Conservation (phyloP, 1,139 yeast species). For the Nakaseomyces sp. region DNA sequence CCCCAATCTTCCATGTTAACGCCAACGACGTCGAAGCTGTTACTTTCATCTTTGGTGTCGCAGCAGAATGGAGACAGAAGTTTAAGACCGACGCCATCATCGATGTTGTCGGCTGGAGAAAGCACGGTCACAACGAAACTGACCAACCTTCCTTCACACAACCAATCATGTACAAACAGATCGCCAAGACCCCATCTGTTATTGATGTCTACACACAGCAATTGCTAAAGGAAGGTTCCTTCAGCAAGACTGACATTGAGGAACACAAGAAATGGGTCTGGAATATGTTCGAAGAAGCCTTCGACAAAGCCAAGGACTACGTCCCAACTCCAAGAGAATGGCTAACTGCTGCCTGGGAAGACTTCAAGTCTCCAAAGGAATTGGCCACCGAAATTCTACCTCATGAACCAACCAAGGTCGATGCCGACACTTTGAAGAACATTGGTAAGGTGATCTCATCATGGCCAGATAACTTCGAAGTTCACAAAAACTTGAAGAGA, state of each 20-base stretch:
- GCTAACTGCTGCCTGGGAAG: constrained; percentile 99
- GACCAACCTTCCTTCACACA: constrained; percentile 99
- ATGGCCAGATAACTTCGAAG: constrained; percentile 82
- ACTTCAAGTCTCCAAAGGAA: constrained; percentile 95
- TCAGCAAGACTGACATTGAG: constrained; percentile 80
- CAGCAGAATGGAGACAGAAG: constrained; percentile 97
- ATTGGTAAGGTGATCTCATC: constrained; percentile 74
- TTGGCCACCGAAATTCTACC: constrained; percentile 93
- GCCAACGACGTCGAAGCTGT: constrained; percentile 96
- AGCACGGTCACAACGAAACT: constrained; percentile 98
- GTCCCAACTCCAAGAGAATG: constrained; percentile 91
- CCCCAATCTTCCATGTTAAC: constrained; percentile 98
- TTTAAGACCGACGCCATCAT: constrained; percentile 94
- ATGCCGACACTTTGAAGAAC: constrained; percentile 58
- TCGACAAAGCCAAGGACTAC: constrained; percentile 79
- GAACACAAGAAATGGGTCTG: constrained; percentile 99
- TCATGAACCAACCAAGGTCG: constrained; percentile 91
- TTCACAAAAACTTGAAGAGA: constrained; percentile 95
- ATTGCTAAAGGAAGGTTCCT: constrained; percentile 77
- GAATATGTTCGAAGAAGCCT: constrained; percentile 86
- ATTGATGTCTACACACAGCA: constrained; percentile 76
- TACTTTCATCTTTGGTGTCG: constrained; percentile 84
- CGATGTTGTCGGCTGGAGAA: constrained; percentile 97
- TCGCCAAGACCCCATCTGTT: constrained; percentile 81
- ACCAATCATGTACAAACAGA: constrained; percentile 90